These are phyloP conservation scores for Colletotrichum nymphaeae DNA, from an alignment of 2,329 filamentous ascomycete species.

Conservation along the genomic window DNA sequence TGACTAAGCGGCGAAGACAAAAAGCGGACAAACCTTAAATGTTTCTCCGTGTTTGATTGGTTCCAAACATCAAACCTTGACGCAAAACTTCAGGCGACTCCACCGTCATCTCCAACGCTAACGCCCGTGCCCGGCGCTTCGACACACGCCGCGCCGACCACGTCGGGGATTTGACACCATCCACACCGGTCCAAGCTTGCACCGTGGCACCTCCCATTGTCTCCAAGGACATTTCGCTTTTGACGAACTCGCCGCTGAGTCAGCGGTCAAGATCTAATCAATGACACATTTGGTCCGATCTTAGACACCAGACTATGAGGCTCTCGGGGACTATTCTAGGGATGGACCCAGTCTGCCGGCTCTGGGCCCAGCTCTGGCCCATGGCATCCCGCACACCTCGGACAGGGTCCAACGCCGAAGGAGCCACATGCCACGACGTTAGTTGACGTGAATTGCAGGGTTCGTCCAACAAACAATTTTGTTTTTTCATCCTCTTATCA, in stretches of 20 bases:
- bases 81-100: conserved; percentile 8
- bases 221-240: too few species aligned
- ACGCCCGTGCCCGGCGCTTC: conserved; percentile 8
- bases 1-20: conserved; percentile 12
- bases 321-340: not conserved
- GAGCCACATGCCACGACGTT: not conserved
- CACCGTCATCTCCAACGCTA: not conserved
- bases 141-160: conserved; percentile 18
- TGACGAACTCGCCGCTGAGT: conserved; percentile 6
- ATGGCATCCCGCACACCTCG: conserved; percentile 12
- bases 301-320: not conserved
- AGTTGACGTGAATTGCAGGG: not conserved
- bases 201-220: not conserved
- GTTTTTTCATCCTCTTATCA: not conserved
- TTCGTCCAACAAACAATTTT: not conserved
- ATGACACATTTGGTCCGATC: not conserved
- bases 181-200: not conserved
- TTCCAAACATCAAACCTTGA: not conserved
- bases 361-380: not conserved
- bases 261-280: not conserved
- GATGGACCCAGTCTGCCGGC: not conserved
- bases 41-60: not conserved
- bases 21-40: not conserved
- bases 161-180: not conserved
- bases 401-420: conserved; percentile 19